Percentiles rank a stretch among this genome's conserved stretches.
Evolutionary conservation across 495 filamentous ascomycete species (phyloP).

Genomic region (Aspergillus cristatus): DNA sequence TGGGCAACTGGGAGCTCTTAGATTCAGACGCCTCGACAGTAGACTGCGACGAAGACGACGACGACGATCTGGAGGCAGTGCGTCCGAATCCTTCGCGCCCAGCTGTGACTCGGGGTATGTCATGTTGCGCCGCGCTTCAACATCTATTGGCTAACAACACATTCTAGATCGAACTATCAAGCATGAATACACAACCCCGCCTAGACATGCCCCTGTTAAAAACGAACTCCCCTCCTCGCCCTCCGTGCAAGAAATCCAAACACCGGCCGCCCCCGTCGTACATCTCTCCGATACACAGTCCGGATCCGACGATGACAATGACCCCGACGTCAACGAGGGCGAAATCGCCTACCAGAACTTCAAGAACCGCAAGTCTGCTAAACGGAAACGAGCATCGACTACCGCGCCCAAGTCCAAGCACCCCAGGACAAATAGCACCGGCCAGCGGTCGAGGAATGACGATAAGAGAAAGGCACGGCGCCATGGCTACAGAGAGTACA

Average conservation of each 20-base stretch:
- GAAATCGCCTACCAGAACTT: slow-evolving; percentile 48
- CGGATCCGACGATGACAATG: slow-evolving; percentile 19
- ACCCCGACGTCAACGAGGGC: slow-evolving; percentile 37
- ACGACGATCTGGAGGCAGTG: slow-evolving; percentile 33
- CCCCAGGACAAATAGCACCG: slow-evolving; percentile 19
- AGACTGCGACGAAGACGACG: slow-evolving; percentile 22
- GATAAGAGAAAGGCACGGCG: slow-evolving; percentile 3
- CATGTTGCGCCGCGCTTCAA: background rate
- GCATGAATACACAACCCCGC: background rate
- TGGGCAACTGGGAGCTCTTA: slow-evolving; percentile 14
- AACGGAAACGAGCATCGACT: slow-evolving; percentile 43
- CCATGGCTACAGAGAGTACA: too few species aligned
- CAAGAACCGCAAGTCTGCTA: slow-evolving; percentile 47
- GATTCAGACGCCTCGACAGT: slow-evolving; percentile 18
- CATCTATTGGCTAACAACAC: background rate
- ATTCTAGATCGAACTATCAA: background rate
- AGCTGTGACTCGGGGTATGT: slow-evolving; percentile 8
- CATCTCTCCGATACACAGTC: slow-evolving; percentile 12
- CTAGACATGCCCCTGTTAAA: slow-evolving; percentile 4
- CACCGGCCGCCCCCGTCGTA: background rate
- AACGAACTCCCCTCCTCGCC: slow-evolving; percentile 5
- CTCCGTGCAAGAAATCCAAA: slow-evolving; percentile 7
- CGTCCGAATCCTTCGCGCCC: slow-evolving; percentile 7
- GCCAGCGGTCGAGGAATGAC: slow-evolving; percentile 16
- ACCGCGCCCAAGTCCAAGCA: slow-evolving; percentile 39